phyloP scores from a whole-genome alignment of 345 rosid species.

The Euphorbia lathyris region DNA sequence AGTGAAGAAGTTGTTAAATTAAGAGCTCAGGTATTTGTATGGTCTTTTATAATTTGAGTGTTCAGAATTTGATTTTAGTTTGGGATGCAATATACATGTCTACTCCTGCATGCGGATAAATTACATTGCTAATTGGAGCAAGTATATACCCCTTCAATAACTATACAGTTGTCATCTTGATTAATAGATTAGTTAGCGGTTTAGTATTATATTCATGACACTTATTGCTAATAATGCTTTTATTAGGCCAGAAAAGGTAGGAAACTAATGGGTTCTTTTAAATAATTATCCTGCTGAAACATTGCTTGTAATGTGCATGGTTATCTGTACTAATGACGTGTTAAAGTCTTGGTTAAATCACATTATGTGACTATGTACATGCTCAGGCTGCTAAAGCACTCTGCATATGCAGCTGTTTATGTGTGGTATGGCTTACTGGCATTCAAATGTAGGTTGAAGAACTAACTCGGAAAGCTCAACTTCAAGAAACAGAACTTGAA shows the following conservation, averaged over 20 bases:
- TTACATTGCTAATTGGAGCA: not conserved
- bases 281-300: not conserved
- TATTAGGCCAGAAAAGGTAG: not conserved
- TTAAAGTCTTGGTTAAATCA: not conserved
- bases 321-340: not conserved
- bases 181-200: not conserved
- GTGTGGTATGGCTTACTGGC: constrained; percentile 4
- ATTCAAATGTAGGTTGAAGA: constrained; percentile 55
- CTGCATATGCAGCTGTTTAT: not conserved
- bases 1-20: constrained; percentile 49
- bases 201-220: not conserved
- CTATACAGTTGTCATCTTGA: not conserved
- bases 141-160: not conserved
- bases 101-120: not conserved
- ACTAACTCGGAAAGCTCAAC: constrained; percentile 44
- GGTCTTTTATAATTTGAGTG: not conserved
- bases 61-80: not conserved
- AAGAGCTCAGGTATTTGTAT: constrained; percentile 51
- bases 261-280: not conserved
- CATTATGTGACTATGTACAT: not conserved
- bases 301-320: not conserved
- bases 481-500: constrained; percentile 53
- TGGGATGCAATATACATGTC: not conserved
- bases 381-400: not conserved
- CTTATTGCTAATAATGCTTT: not conserved